Conservation (phyloP, 2,329 filamentous ascomycete genomes). For the Immersiporthe knoxdaviesiana region DNA sequence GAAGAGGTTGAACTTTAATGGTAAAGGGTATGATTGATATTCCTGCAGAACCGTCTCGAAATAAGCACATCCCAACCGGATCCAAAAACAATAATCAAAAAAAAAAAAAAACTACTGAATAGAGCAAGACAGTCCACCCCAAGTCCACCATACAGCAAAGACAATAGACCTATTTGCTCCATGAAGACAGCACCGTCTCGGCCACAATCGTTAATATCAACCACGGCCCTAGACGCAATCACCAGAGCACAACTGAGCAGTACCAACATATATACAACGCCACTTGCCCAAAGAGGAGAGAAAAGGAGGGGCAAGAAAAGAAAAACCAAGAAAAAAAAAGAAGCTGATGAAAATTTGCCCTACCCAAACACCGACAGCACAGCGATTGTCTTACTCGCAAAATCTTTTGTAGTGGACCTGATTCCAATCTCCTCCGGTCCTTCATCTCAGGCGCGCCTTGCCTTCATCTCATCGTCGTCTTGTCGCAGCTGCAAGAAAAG, state of each 20-base stretch:
- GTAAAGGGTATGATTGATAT: slow-evolving; percentile 14
- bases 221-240: not conserved
- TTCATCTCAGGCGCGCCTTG: not conserved
- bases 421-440: not conserved
- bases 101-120: not conserved
- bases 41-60: not conserved
- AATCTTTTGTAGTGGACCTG: not conserved
- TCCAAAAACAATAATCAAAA: not conserved
- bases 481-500: not conserved
- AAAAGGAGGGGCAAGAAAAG: not conserved
- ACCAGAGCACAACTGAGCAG: not conserved
- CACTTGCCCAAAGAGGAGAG: slow-evolving; percentile 3
- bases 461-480: slow-evolving; percentile 12
- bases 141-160: not conserved
- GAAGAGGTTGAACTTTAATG: not conserved
- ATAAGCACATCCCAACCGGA: not conserved
- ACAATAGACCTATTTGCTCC: not conserved
- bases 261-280: slow-evolving; percentile 7
- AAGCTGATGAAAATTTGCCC: not conserved
- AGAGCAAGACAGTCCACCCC: slow-evolving; percentile 9
- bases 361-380: slow-evolving; percentile 15
- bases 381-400: not conserved
- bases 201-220: not conserved
- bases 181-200: not conserved
- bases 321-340: not conserved